Percentiles rank a stretch among this genome's conserved stretches.
These are phyloP conservation scores for Aspergillus udagawae DNA, from an alignment of 2,329 filamentous ascomycete species.

Conservation along the genomic window DNA sequence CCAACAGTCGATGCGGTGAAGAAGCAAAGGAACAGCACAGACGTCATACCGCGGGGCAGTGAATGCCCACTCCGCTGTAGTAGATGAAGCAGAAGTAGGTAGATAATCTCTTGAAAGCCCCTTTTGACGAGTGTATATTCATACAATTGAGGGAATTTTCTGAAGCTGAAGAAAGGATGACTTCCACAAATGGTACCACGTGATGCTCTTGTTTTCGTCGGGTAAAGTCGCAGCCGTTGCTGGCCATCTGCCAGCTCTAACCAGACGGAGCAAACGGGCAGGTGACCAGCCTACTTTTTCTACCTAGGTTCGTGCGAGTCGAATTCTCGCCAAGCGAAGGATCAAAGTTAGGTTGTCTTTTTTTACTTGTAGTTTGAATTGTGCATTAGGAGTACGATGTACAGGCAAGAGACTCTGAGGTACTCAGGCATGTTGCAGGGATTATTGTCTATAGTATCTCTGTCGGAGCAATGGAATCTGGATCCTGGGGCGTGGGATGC, in stretches of 20 bases:
- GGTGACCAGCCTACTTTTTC: not conserved
- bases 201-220: conserved; percentile 20
- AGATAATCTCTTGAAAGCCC: not conserved
- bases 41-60: conserved; percentile 23
- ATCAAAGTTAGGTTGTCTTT: not conserved
- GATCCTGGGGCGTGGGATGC: not conserved
- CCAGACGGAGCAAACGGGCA: not conserved
- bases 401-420: not conserved
- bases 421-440: not conserved
- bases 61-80: conserved; percentile 1
- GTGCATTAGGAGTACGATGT: not conserved
- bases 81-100: not conserved
- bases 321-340: not conserved
- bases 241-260: not conserved
- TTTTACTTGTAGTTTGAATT: not conserved
- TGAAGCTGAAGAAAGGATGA: not conserved
- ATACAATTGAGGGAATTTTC: not conserved
- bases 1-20: conserved; percentile 23
- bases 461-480: not conserved
- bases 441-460: not conserved
- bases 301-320: not conserved
- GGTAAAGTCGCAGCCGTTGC: conserved; percentile 16
- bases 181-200: conserved; percentile 11
- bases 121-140: not conserved
- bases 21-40: conserved; percentile 13